These are phyloP conservation scores for Massarina eburnea DNA, from an alignment of 2,329 filamentous ascomycete genomes.

Conservation along the genomic window DNA sequence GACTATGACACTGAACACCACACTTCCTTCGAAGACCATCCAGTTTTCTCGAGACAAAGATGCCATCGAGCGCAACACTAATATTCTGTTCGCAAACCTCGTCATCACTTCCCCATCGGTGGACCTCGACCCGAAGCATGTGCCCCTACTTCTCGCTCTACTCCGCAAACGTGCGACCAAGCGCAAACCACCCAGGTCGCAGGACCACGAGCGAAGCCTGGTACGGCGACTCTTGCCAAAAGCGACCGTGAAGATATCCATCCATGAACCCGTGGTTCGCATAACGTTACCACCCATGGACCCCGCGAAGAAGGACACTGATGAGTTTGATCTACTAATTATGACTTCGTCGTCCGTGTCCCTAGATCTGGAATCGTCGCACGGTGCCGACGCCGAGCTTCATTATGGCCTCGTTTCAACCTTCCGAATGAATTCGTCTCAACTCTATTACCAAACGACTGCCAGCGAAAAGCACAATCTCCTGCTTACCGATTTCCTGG, in stretches of 20 bases:
- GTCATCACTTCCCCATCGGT: slow-evolving; percentile 95
- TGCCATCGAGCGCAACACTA: slow-evolving; percentile 85
- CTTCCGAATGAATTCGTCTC: slow-evolving; percentile 80
- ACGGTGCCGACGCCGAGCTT: slow-evolving; percentile 78
- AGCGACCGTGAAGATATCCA: slow-evolving; percentile 89
- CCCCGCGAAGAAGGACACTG: slow-evolving; percentile 56
- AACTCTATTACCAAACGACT: slow-evolving; percentile 92
- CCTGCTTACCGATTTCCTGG: slow-evolving; percentile 82
- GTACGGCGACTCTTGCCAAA: slow-evolving; percentile 93
- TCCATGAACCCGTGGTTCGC: slow-evolving; percentile 92
- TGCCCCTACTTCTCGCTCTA: slow-evolving; percentile 81
- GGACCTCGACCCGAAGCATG: slow-evolving; percentile 87
- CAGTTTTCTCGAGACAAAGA: slow-evolving; percentile 71
- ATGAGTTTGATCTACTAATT: slow-evolving; percentile 93
- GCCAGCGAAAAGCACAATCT: slow-evolving; percentile 82
- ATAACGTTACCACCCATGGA: slow-evolving; percentile 83
- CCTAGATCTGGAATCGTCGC: slow-evolving; percentile 92
- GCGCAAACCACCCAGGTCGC: slow-evolving; percentile 25
- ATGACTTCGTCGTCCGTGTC: slow-evolving; percentile 93
- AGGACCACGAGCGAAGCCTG: slow-evolving; percentile 58
- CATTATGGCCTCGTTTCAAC: slow-evolving; percentile 86
- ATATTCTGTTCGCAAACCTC: slow-evolving; percentile 93
- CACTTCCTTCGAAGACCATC: slow-evolving; percentile 89
- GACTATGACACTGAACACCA: slow-evolving; percentile 92
- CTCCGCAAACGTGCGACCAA: slow-evolving; percentile 54